Conservation (phyloP, 257 asterid species). For the Apocynum venetum region DNA sequence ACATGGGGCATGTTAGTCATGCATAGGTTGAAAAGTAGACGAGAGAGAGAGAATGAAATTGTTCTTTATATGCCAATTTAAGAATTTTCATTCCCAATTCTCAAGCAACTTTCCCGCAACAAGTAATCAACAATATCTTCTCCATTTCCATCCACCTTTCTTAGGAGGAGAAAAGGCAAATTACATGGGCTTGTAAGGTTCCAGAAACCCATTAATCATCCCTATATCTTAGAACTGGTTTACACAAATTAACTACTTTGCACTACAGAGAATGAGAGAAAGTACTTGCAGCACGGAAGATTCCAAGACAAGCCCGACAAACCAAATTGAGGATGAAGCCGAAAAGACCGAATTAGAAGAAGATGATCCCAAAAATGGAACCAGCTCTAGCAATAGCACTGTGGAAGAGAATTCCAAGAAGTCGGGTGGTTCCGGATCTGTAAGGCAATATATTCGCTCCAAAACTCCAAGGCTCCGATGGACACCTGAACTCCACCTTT, state of each 20-base stretch:
- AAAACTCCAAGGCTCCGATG: conserved; percentile 83
- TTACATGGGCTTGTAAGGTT: not conserved
- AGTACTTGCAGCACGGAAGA: conserved; percentile 30
- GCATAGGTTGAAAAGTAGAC: conserved; percentile 8
- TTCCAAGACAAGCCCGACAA: conserved; percentile 31
- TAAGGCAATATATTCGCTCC: conserved; percentile 71
- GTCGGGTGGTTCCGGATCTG: conserved; percentile 52
- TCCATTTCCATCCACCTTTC: conserved; percentile 34
- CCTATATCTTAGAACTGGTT: not conserved
- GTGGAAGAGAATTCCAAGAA: conserved; percentile 70
- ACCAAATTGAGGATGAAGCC: conserved; percentile 21
- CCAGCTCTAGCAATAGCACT: conserved; percentile 81
- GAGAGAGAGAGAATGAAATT: conserved; percentile 34
- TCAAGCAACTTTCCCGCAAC: conserved; percentile 57
- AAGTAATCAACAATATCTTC: conserved; percentile 24
- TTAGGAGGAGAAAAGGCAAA: not conserved
- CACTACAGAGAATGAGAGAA: conserved; percentile 16
- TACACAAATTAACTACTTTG: not conserved
- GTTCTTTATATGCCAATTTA: conserved; percentile 49
- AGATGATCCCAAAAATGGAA: conserved; percentile 22
- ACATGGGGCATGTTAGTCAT: conserved; percentile 23
- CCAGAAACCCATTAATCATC: not conserved
- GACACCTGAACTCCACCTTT: conserved; percentile 88
- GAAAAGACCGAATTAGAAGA: conserved; percentile 23
- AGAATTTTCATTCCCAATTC: conserved; percentile 77